Evolutionary conservation across 2,329 filamentous ascomycete species (phyloP).

Genomic region (Zasmidium cellare): DNA sequence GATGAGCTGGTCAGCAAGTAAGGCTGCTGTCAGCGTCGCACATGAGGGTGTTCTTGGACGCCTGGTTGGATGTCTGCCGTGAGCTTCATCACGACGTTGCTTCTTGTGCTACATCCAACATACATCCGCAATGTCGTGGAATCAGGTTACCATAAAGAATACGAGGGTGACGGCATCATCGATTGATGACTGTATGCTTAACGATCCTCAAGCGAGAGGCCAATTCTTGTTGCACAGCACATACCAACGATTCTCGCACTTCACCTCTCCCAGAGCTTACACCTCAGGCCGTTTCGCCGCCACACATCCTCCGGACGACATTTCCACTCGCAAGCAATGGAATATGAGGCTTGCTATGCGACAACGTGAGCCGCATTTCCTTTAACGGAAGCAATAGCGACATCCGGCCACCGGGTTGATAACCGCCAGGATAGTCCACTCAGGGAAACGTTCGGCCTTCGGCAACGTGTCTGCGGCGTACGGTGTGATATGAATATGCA

Average conservation of each 20-base stretch:
- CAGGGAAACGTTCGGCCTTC: too few relatives aligned
- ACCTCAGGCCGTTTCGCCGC: background rate
- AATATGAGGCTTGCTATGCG: too few relatives aligned
- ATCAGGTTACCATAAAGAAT: background rate
- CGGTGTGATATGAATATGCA: too few relatives aligned
- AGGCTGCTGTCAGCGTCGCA: slow-evolving; percentile 5
- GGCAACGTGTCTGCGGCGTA: too few relatives aligned
- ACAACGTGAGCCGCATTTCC: too few relatives aligned
- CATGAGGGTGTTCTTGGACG: background rate
- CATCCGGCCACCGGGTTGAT: background rate
- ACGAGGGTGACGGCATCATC: background rate
- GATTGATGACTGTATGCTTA: background rate
- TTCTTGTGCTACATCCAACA: background rate
- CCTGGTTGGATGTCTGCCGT: background rate
- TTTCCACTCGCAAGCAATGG: too few relatives aligned
- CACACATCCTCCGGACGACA: too few relatives aligned
- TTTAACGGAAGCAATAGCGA: background rate
- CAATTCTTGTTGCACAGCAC: background rate
- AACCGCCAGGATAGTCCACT: too few relatives aligned
- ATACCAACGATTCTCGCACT: background rate
- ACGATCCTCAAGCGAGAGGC: background rate
- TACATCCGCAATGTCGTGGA: too few relatives aligned
- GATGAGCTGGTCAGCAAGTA: background rate
- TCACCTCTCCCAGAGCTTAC: background rate
- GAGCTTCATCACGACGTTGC: background rate